These are phyloP conservation scores for Exobasidium cylindrosporum DNA, from an alignment of 1,284 basidiomycete species.

Conservation along the genomic window DNA sequence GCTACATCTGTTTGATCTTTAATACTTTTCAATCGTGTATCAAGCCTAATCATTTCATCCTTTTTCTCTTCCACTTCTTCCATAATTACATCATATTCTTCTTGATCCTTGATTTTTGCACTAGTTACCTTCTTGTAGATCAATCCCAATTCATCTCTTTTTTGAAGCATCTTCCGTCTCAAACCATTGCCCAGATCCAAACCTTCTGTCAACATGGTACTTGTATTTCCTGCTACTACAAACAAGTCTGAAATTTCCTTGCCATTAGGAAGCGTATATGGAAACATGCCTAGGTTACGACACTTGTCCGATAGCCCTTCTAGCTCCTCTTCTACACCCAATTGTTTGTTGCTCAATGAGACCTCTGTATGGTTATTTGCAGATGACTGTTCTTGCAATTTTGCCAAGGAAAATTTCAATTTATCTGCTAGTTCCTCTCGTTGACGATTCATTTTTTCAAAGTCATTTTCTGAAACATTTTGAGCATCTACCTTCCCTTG, in stretches of 20 bases:
- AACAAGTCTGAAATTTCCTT: not conserved
- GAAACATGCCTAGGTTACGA: conserved; percentile 1
- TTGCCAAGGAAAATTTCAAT: conserved; percentile 29
- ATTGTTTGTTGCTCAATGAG: conserved; percentile 41
- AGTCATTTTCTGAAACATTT: conserved; percentile 48
- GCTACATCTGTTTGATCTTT: not conserved
- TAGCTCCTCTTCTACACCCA: conserved; percentile 42
- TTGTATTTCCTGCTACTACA: not conserved
- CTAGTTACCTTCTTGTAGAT: not conserved
- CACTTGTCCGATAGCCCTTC: conserved; percentile 25
- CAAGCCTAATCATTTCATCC: not conserved
- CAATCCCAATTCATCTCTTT: not conserved
- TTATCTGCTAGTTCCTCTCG: conserved; percentile 41
- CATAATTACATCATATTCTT: not conserved
- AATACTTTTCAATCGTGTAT: not conserved
- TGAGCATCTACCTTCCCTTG: conserved; percentile 37
- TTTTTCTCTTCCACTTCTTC: not conserved
- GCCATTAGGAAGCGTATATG: not conserved
- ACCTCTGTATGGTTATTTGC: conserved; percentile 44
- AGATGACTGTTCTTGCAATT: conserved; percentile 36
- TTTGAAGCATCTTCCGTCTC: not conserved
- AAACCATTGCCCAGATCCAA: not conserved
- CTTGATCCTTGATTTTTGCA: conserved; percentile 5
- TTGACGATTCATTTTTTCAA: conserved; percentile 41
- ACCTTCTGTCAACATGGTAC: conserved; percentile 3